These are phyloP conservation scores for Globisporangium echinulatum DNA, from an alignment of 352 stramenopile genomes.

Conservation along the genomic window DNA sequence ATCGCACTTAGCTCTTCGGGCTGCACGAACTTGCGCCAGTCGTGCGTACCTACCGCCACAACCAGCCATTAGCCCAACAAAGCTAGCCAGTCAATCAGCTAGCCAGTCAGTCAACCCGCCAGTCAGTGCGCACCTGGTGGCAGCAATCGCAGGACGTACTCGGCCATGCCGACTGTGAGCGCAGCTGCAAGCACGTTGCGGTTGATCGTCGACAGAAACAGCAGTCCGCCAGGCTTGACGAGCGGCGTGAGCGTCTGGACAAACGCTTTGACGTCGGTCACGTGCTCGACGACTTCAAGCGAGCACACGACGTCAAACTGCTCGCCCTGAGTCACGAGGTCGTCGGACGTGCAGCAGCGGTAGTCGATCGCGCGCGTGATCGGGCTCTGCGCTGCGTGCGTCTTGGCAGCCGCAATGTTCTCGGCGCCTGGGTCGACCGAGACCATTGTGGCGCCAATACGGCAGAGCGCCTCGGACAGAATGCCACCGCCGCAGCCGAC, in stretches of 20 bases:
- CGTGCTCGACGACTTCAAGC: constrained; percentile 82
- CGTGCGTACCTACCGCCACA: constrained; percentile 47
- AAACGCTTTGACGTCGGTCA: constrained; percentile 62
- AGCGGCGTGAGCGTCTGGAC: constrained; percentile 69
- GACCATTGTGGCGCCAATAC: constrained; percentile 70
- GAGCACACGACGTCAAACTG: constrained; percentile 84
- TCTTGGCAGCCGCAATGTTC: constrained; percentile 70
- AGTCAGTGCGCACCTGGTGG: constrained; percentile 31
- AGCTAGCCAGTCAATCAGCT: not conserved
- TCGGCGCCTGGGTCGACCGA: constrained; percentile 60
- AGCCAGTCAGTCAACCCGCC: not conserved
- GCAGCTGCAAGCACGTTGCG: constrained; percentile 58
- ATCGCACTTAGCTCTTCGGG: constrained; percentile 52
- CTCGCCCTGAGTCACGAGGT: constrained; percentile 58
- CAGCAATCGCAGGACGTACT: constrained; percentile 71
- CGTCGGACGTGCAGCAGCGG: constrained; percentile 74
- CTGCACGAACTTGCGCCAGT: constrained; percentile 83
- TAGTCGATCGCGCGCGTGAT: constrained; percentile 75
- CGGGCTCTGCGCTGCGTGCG: constrained; percentile 41
- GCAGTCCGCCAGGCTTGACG: constrained; percentile 70
- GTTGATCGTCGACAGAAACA: constrained; percentile 86
- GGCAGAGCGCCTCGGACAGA: constrained; percentile 71
- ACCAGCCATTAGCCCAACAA: not conserved
- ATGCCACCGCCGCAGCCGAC: constrained; percentile 81
- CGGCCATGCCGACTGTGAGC: constrained; percentile 65